Conservation (phyloP, 2,329 filamentous ascomycete species). For the Stagonosporopsis rhizophila region DNA sequence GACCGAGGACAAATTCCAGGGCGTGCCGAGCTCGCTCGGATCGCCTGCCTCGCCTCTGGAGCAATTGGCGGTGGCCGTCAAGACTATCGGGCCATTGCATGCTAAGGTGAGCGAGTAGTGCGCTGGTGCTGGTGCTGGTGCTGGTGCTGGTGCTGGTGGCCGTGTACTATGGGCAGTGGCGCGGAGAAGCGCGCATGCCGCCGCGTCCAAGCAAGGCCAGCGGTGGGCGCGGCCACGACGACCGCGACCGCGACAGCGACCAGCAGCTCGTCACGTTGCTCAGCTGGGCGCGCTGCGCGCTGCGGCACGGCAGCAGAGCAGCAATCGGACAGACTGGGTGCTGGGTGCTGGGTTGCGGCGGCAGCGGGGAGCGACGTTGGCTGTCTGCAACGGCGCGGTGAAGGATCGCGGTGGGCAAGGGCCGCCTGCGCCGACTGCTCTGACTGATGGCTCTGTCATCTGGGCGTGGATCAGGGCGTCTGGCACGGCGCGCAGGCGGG, state of each 20-base stretch:
- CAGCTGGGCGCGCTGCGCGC: conserved; percentile 3
- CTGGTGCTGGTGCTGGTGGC: conserved; percentile 11
- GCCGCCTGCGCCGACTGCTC: no score
- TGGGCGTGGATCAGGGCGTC: conserved; percentile 16
- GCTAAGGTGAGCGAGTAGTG: no score
- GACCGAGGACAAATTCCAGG: conserved; percentile 20
- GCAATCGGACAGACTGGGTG: no score
- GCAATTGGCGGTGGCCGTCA: conserved; percentile 30
- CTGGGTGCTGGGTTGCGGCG: no score
- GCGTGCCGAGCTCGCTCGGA: conserved; percentile 28
- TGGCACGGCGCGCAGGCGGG: conserved; percentile 33
- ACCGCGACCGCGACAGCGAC: no score
- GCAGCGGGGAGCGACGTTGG: no score
- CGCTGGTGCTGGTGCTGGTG: conserved; percentile 16
- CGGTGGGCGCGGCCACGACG: no score
- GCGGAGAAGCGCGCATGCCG: conserved; percentile 34
- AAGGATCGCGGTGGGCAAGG: no score
- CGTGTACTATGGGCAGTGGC: conserved; percentile 7
- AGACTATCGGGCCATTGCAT: no score
- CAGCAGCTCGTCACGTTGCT: conserved; percentile 30
- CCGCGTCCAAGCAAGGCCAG: conserved; percentile 6
- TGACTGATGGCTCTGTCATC: conserved; percentile 26
- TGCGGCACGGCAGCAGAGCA: conserved; percentile 6
- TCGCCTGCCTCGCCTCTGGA: conserved; percentile 25
- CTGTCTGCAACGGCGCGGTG: conserved; percentile 31